These are phyloP conservation scores for Xylariaceae sp. DNA, from an alignment of 2,329 filamentous ascomycete genomes.

Conservation along the genomic window DNA sequence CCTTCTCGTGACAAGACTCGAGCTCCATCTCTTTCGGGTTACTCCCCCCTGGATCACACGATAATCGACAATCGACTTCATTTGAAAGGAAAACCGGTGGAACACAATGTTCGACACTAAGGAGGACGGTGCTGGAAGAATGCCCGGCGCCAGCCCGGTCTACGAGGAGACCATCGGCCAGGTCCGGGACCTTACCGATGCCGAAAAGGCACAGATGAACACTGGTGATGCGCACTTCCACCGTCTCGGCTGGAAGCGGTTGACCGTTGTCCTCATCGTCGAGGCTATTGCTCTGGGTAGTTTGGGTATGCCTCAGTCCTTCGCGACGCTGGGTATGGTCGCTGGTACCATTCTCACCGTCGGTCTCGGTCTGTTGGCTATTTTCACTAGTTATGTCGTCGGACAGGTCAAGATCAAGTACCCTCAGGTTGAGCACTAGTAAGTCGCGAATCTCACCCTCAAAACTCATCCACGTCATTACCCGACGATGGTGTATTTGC, in stretches of 20 bases:
- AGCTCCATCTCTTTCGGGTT: background rate
- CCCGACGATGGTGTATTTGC: background rate
- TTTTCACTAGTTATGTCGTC: conserved; percentile 44
- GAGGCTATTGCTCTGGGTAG: conserved; percentile 52
- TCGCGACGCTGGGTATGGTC: conserved; percentile 51
- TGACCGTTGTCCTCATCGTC: conserved; percentile 51
- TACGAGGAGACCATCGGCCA: conserved; percentile 30
- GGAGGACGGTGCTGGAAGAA: conserved; percentile 18
- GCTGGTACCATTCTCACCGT: conserved; percentile 42
- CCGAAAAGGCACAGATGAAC: conserved; percentile 43
- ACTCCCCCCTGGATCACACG: background rate
- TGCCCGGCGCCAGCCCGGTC: conserved; percentile 12
- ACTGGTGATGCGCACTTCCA: conserved; percentile 46
- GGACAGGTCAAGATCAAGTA: conserved; percentile 38
- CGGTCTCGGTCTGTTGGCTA: conserved; percentile 41
- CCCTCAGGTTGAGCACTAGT: conserved; percentile 32
- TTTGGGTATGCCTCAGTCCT: conserved; percentile 47
- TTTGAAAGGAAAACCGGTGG: too few relatives aligned
- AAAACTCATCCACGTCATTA: too few relatives aligned
- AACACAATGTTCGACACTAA: conserved; percentile 11
- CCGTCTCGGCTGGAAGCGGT: conserved; percentile 52
- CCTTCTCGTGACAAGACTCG: background rate
- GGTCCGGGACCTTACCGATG: conserved; percentile 36
- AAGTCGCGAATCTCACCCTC: conserved; percentile 3
- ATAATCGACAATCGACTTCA: background rate